Evolutionary conservation across 1,284 basidiomycete genomes (phyloP).

Genomic region (Fomes fomentarius): DNA sequence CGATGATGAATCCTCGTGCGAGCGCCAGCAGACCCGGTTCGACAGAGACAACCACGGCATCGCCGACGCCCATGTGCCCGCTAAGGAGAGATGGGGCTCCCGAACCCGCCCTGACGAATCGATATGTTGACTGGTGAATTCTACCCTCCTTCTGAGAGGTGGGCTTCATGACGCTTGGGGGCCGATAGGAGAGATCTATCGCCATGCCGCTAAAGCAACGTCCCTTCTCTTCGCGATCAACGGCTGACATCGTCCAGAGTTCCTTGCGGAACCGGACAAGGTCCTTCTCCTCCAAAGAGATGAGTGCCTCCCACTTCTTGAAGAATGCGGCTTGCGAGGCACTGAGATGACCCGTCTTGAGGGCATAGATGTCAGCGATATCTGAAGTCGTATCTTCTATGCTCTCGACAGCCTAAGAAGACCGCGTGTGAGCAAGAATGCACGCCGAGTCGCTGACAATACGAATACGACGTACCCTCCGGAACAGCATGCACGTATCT

Average conservation of each 20-base stretch:
- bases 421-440: slow-evolving; percentile 1
- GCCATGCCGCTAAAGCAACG: slow-evolving; percentile 84
- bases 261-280: slow-evolving; percentile 84
- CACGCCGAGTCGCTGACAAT: slow-evolving; percentile 1
- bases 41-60: slow-evolving; percentile 85
- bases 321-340: slow-evolving; percentile 79
- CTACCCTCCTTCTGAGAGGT: slow-evolving; percentile 38
- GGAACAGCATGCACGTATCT: slow-evolving; percentile 94
- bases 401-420: slow-evolving; percentile 67
- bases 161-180: slow-evolving; percentile 22
- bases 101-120: slow-evolving; percentile 49
- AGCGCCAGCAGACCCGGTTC: slow-evolving; percentile 86
- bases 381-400: slow-evolving; percentile 63
- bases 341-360: slow-evolving; percentile 84
- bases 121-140: slow-evolving; percentile 64
- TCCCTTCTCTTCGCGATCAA: slow-evolving; percentile 78
- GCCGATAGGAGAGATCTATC: slow-evolving; percentile 46
- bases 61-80: slow-evolving; percentile 79
- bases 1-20: slow-evolving; percentile 82
- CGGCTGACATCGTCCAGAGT: slow-evolving; percentile 90
- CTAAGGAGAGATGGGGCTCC: slow-evolving; percentile 60
- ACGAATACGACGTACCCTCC: slow-evolving; percentile 58
- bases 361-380: slow-evolving; percentile 75
- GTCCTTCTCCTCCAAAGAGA: slow-evolving; percentile 91
- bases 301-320: slow-evolving; percentile 86